These are phyloP conservation scores for Paulownia fortunei DNA, from an alignment of 257 asterid species.

Conservation along the genomic window DNA sequence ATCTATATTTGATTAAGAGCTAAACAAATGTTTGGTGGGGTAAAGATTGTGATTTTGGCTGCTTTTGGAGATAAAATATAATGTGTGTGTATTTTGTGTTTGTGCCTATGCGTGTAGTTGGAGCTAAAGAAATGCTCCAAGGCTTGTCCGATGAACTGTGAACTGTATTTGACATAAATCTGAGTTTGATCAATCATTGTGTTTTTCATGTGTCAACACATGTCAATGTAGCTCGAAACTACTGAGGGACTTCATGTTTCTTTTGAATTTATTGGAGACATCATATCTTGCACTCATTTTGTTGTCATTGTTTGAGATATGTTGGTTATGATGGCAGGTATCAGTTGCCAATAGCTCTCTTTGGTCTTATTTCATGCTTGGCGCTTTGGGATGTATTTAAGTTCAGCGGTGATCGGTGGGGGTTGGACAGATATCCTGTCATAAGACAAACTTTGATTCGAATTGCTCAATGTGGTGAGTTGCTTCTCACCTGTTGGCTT, in stretches of 20 bases:
- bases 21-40: background rate
- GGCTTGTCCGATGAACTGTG: constrained; percentile 13
- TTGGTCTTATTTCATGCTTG: constrained; percentile 73
- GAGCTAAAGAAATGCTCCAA: background rate
- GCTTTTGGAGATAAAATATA: background rate
- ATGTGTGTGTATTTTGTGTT: background rate
- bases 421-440: constrained; percentile 58
- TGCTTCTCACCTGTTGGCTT: constrained; percentile 19
- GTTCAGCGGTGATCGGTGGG: constrained; percentile 65
- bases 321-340: constrained; percentile 56
- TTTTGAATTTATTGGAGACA: background rate
- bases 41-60: background rate
- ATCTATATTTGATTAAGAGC: background rate
- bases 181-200: background rate
- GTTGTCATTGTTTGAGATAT: constrained; percentile 1
- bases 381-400: constrained; percentile 85
- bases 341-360: constrained; percentile 81
- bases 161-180: background rate
- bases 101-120: constrained; percentile 14
- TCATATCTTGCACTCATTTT: background rate
- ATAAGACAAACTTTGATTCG: constrained; percentile 56
- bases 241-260: background rate
- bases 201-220: background rate
- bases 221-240: background rate
- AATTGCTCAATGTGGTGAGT: constrained; percentile 84